Conservation (phyloP, 345 rosid genomes). For the Eucalyptus guilfoylei region DNA sequence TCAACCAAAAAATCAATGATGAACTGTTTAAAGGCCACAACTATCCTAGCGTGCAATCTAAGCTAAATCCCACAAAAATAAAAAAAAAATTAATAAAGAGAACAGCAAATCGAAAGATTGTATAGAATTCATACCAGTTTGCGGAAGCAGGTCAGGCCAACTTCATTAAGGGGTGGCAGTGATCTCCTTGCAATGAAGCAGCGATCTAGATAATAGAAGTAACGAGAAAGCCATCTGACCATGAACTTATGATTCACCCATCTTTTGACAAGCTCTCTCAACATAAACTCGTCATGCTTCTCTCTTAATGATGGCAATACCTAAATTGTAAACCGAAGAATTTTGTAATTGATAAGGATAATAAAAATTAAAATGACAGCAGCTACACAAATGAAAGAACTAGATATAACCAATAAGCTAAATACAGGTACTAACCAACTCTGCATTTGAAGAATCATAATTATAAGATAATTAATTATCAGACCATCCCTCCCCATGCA, state of each 20-base stretch:
- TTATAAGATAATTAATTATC: not conserved
- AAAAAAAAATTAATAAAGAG: not conserved
- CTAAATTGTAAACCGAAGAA: slow-evolving; percentile 1
- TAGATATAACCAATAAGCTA: not conserved
- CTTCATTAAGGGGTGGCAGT: slow-evolving; percentile 38
- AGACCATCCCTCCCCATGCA: no score
- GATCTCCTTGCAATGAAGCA: slow-evolving; percentile 31
- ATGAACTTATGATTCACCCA: slow-evolving; percentile 46
- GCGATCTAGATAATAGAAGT: slow-evolving; percentile 48
- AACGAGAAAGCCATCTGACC: slow-evolving; percentile 45
- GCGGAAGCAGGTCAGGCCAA: slow-evolving; percentile 42
- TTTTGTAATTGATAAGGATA: not conserved
- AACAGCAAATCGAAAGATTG: not conserved
- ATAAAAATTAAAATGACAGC: no score
- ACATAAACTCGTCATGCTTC: slow-evolving; percentile 45
- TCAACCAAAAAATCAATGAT: not conserved
- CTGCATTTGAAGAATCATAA: not conserved
- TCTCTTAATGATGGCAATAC: slow-evolving; percentile 36
- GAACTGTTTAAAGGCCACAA: not conserved
- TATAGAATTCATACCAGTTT: slow-evolving; percentile 14
- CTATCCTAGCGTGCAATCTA: no score
- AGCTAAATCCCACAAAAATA: not conserved
- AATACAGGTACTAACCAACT: not conserved
- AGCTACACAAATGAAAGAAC: not conserved
- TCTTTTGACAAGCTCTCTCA: slow-evolving; percentile 41